Evolutionary conservation across 345 rosid genomes (phyloP).

Genomic region (Eutrema heterophyllum): DNA sequence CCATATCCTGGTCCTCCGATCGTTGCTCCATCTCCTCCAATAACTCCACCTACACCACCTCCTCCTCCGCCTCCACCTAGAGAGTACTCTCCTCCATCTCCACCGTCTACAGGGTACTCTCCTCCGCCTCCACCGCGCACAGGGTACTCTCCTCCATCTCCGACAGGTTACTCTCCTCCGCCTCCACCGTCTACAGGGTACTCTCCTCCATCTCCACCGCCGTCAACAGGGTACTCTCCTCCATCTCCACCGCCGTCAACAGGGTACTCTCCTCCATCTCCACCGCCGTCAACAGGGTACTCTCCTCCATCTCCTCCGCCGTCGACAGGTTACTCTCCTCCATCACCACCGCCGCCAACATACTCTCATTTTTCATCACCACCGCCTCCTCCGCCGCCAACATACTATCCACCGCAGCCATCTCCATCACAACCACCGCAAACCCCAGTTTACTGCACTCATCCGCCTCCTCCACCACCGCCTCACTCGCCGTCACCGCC

Average conservation of each 20-base stretch:
- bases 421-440: slow-evolving; percentile 36
- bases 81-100: slow-evolving; percentile 12
- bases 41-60: slow-evolving; percentile 26
- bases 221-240: slow-evolving; percentile 6
- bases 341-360: slow-evolving; percentile 31
- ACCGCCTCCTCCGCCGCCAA: slow-evolving; percentile 1
- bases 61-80: slow-evolving; percentile 20
- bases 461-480: slow-evolving; percentile 39
- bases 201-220: neutral
- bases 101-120: slow-evolving; percentile 2
- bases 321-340: neutral
- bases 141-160: neutral
- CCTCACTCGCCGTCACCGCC: slow-evolving; percentile 40
- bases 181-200: neutral
- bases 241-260: slow-evolving; percentile 8
- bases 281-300: slow-evolving; percentile 13
- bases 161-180: neutral
- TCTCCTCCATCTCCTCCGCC: slow-evolving; percentile 30
- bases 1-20: slow-evolving; percentile 28
- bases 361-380: slow-evolving; percentile 20
- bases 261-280: slow-evolving; percentile 30
- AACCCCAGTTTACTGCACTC: slow-evolving; percentile 27
- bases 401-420: slow-evolving; percentile 2
- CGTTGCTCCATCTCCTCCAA: neutral
- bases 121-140: slow-evolving; percentile 26